Conservation (phyloP, 2,329 filamentous ascomycete species). For the Claviceps cyperi region DNA sequence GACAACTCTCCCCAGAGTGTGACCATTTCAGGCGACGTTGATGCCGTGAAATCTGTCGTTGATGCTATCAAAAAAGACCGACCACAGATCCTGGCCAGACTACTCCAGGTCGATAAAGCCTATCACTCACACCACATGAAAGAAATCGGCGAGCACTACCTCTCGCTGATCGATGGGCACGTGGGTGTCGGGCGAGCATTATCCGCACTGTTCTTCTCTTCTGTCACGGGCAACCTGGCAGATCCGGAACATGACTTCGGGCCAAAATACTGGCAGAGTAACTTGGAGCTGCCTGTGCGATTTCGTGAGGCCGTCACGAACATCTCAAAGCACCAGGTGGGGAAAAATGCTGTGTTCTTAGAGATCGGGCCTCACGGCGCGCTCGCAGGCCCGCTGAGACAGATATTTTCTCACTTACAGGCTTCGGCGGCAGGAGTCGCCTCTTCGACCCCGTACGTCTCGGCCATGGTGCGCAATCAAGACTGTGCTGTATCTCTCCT, state of each 20-base stretch:
- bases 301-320: constrained; percentile 5
- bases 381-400: constrained; percentile 9
- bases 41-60: constrained; percentile 24
- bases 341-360: constrained; percentile 5
- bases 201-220: constrained; percentile 3
- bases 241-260: background rate
- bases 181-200: background rate
- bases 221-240: background rate
- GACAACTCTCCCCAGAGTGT: constrained; percentile 33
- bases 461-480: constrained; percentile 5
- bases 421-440: background rate
- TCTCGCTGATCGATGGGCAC: background rate
- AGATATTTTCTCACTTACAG: constrained; percentile 4
- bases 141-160: background rate
- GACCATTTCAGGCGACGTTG: constrained; percentile 18
- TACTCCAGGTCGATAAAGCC: constrained; percentile 26
- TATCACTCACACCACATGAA: constrained; percentile 22
- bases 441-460: constrained; percentile 3
- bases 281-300: constrained; percentile 5
- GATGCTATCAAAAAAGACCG: constrained; percentile 19
- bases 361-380: constrained; percentile 13
- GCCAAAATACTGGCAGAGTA: constrained; percentile 6
- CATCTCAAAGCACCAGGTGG: background rate
- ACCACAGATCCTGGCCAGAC: constrained; percentile 23
- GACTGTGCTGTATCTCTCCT: constrained; percentile 3